A percentile compares a stretch with the other conserved stretches of the same genome.
Conservation (phyloP, 129 eudicot genomes). For the Deinandra increscens region DNA sequence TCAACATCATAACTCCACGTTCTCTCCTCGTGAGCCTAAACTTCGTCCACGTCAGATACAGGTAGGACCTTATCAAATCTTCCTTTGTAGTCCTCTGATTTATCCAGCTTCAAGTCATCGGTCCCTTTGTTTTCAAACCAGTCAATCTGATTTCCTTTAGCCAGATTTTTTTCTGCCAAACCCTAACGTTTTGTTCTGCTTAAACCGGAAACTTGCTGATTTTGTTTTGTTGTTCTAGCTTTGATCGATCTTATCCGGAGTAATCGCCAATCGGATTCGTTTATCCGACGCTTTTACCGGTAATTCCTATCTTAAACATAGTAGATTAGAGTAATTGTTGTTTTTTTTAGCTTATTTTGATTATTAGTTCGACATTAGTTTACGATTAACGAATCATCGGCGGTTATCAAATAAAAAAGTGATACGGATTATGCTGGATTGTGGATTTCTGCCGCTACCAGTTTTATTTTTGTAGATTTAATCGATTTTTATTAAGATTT, state of each 20-base stretch:
- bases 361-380: constrained; percentile 1
- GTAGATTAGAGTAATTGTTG: constrained; percentile 16
- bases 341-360: constrained; percentile 7
- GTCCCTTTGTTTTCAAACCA: constrained; percentile 34
- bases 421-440: background rate
- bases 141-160: constrained; percentile 24
- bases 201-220: constrained; percentile 14
- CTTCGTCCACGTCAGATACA: constrained; percentile 38
- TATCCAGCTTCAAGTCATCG: constrained; percentile 1
- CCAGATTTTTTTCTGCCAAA: constrained; percentile 15
- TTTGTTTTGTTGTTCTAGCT: background rate
- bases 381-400: background rate
- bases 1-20: constrained; percentile 9
- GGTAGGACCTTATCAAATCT: constrained; percentile 19
- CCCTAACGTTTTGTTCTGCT: constrained; percentile 23
- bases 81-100: constrained; percentile 24
- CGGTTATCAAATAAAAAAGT: background rate
- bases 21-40: constrained; percentile 27
- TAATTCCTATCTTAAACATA: constrained; percentile 16
- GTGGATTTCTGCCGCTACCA: background rate
- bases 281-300: constrained; percentile 13
- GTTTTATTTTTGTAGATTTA: background rate
- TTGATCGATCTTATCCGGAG: constrained; percentile 9
- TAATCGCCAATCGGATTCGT: constrained; percentile 6
- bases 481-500: background rate